Evolutionary conservation across 306 rosid species (phyloP).

Genomic region (Prunus campanulata): DNA sequence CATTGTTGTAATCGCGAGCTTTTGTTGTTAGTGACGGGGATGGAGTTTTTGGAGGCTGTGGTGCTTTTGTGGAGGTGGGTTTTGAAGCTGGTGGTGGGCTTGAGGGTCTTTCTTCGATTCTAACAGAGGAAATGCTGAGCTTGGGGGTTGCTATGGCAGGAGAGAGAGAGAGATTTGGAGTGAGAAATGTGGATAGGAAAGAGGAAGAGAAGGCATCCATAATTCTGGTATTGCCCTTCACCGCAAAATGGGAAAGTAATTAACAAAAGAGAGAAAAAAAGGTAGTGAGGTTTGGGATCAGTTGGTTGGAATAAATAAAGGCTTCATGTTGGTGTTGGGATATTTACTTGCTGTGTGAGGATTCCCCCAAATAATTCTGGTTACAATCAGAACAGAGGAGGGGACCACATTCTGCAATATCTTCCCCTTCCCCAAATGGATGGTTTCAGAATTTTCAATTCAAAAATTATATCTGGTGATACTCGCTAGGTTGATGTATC

Average conservation of each 20-base stretch:
- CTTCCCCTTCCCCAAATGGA: not conserved
- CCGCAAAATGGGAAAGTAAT: not conserved
- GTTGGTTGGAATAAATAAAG: not conserved
- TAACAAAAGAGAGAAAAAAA: not conserved
- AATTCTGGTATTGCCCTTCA: not conserved
- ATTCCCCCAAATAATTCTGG: not conserved
- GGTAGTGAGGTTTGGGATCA: not conserved
- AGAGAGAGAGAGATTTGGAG: not conserved
- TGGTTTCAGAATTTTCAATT: not conserved
- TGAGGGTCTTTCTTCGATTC: constrained; percentile 37
- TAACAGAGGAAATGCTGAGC: constrained; percentile 31
- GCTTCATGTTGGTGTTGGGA: not conserved
- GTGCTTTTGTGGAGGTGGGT: constrained; percentile 7
- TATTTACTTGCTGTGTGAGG: not conserved
- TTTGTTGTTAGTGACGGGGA: not conserved
- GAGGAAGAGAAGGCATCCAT: constrained; percentile 35
- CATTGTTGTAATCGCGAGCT: not conserved
- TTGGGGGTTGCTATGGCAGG: constrained; percentile 17
- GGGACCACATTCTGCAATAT: not conserved
- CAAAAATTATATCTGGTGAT: not conserved
- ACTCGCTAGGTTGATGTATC: not conserved
- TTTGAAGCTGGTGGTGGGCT: not conserved
- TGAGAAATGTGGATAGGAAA: constrained; percentile 22
- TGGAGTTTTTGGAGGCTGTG: not conserved
- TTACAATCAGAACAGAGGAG: not conserved